These are phyloP conservation scores for Aspergillus luchuensis DNA, from an alignment of 2,329 filamentous ascomycete species.

Conservation along the genomic window DNA sequence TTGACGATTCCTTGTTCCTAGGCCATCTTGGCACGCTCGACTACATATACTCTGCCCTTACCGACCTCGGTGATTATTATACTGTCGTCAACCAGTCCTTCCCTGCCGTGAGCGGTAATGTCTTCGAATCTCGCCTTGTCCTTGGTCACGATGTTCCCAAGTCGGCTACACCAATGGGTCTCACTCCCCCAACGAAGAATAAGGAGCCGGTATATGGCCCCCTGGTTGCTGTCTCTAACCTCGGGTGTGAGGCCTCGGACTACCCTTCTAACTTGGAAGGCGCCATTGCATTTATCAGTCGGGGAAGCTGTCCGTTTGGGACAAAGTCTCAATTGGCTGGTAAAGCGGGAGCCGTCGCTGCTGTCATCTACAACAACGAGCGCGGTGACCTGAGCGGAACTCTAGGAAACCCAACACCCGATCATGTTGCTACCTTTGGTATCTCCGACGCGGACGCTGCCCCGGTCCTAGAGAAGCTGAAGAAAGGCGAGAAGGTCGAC, in stretches of 20 bases:
- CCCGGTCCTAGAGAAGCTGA: conserved; percentile 58
- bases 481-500: conserved; percentile 46
- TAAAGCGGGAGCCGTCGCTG: conserved; percentile 69
- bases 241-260: conserved; percentile 65
- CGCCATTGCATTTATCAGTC: conserved; percentile 69
- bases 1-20: background rate
- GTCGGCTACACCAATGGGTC: conserved; percentile 61
- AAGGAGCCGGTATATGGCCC: conserved; percentile 54
- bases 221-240: conserved; percentile 50
- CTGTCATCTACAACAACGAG: conserved; percentile 74
- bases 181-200: conserved; percentile 56
- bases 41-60: conserved; percentile 61
- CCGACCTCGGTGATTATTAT: conserved; percentile 37
- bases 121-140: conserved; percentile 62
- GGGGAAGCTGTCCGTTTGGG: conserved; percentile 71
- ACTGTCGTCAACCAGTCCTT: conserved; percentile 57
- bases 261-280: conserved; percentile 61
- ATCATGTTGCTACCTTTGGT: conserved; percentile 65
- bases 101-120: conserved; percentile 60
- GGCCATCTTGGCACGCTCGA: conserved; percentile 64
- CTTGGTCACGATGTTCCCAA: conserved; percentile 57
- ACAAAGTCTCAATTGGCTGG: conserved; percentile 70
- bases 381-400: conserved; percentile 66
- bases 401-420: conserved; percentile 59
- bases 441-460: conserved; percentile 63